These are phyloP conservation scores for Gossypium gossypioides DNA, from an alignment of 441 rosid genomes.

Conservation along the genomic window DNA sequence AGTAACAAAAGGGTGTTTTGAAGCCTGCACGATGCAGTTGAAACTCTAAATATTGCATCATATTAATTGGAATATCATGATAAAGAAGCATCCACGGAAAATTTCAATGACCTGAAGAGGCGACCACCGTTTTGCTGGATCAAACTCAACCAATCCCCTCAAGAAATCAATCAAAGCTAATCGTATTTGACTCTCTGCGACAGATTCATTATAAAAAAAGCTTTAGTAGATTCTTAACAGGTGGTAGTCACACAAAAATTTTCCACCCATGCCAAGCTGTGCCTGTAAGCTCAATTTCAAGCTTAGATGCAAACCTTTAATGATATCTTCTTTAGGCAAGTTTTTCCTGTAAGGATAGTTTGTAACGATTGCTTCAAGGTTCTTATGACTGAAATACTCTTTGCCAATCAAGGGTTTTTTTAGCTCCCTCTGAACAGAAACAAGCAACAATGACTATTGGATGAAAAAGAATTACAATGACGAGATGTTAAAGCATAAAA, in stretches of 20 bases:
- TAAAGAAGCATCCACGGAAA: slow-evolving; percentile 8
- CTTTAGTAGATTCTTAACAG: slow-evolving; percentile 16
- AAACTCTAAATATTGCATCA: neutral
- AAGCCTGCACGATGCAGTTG: slow-evolving; percentile 58
- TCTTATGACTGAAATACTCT: slow-evolving; percentile 87
- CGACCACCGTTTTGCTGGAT: slow-evolving; percentile 98
- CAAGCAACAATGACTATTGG: slow-evolving; percentile 15
- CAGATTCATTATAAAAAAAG: slow-evolving; percentile 13
- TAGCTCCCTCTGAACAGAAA: slow-evolving; percentile 67
- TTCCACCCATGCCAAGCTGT: neutral
- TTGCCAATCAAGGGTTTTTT: slow-evolving; percentile 83
- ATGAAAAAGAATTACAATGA: slow-evolving; percentile 13
- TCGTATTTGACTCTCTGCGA: slow-evolving; percentile 76
- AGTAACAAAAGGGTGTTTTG: slow-evolving; percentile 94
- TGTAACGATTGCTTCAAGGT: slow-evolving; percentile 84
- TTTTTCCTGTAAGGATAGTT: slow-evolving; percentile 81
- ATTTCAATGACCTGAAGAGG: slow-evolving; percentile 74
- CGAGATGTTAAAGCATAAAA: slow-evolving; percentile 1
- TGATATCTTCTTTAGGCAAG: slow-evolving; percentile 66
- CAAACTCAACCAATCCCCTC: slow-evolving; percentile 96
- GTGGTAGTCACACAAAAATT: neutral
- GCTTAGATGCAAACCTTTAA: slow-evolving; percentile 51
- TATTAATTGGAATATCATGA: slow-evolving; percentile 11
- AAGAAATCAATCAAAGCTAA: slow-evolving; percentile 92
- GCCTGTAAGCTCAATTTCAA: neutral